A percentile compares a stretch with the other conserved stretches of the same genome.
Evolutionary conservation across 768 basidiomycete species (phyloP).

Genomic region (Phylloporus sp.): DNA sequence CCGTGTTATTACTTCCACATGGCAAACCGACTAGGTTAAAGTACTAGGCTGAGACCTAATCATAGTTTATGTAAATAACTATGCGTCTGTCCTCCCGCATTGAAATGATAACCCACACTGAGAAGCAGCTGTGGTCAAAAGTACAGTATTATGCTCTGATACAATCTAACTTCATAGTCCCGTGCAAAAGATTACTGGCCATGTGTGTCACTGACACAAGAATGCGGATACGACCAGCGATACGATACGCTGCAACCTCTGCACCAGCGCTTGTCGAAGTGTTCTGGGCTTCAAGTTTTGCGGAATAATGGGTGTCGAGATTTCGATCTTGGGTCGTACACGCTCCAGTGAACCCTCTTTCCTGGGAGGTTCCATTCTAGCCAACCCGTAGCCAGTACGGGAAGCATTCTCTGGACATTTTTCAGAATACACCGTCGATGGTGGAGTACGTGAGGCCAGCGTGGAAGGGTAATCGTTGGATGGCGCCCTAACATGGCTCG

Average conservation of each 20-base stretch:
- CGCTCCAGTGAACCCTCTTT: conserved; percentile 23
- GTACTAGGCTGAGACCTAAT: conserved; percentile 6
- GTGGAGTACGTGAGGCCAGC: conserved; percentile 24
- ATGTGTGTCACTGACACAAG: conserved; percentile 27
- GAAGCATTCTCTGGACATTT: conserved; percentile 26
- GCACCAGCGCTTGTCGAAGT: conserved; percentile 23
- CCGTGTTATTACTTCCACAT: conserved; percentile 18
- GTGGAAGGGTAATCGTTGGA: conserved; percentile 27
- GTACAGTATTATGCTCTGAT: conserved; percentile 21
- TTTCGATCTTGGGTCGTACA: conserved; percentile 19
- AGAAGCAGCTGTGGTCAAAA: conserved; percentile 8
- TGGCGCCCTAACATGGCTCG: conserved; percentile 14
- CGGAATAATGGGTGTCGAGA: conserved; percentile 16
- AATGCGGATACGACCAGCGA: conserved; percentile 30
- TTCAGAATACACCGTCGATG: conserved; percentile 29
- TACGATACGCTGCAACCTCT: conserved; percentile 24
- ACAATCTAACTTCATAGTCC: conserved; percentile 26
- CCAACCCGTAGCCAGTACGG: conserved; percentile 22
- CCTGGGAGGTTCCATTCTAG: conserved; percentile 22
- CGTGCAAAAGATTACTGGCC: conserved; percentile 13
- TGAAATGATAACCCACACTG: conserved; percentile 11
- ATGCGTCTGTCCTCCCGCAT: conserved; percentile 9
- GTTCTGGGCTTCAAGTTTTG: conserved; percentile 21
- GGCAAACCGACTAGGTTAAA: conserved; percentile 13
- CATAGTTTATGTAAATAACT: conserved; percentile 32